Evolutionary conservation across 2,329 filamentous ascomycete species (phyloP).

Genomic region (Hypocrella siamensis): DNA sequence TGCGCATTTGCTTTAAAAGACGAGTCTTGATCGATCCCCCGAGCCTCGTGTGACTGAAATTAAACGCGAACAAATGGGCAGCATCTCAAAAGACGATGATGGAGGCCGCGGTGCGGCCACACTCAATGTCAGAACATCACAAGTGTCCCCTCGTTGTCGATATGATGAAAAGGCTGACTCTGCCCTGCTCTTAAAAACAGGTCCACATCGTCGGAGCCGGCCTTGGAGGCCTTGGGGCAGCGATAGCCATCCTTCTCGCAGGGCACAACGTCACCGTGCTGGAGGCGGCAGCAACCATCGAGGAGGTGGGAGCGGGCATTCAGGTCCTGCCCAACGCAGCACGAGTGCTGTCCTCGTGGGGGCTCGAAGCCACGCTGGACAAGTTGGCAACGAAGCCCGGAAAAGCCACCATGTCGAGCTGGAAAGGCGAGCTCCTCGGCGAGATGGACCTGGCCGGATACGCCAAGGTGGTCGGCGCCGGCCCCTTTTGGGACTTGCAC

Average conservation of each 20-base stretch:
- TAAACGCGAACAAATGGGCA: too few species aligned
- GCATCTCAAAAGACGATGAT: too few species aligned
- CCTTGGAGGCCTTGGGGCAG: conserved; percentile 10
- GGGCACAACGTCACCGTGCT: conserved; percentile 12
- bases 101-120: too few species aligned
- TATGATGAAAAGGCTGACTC: too few species aligned
- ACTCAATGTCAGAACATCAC: too few species aligned
- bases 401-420: conserved; percentile 12
- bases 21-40: too few species aligned
- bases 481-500: conserved; percentile 31
- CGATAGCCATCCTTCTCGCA: conserved; percentile 9
- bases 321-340: conserved; percentile 11
- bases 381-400: conserved; percentile 9
- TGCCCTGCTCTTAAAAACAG: too few species aligned
- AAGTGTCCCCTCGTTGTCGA: too few species aligned
- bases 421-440: conserved; percentile 10
- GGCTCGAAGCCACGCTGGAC: conserved; percentile 7
- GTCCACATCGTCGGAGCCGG: conserved; percentile 10
- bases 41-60: too few species aligned
- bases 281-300: conserved; percentile 9
- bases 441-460: conserved; percentile 11
- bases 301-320: conserved; percentile 13
- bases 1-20: too few species aligned
- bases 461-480: conserved; percentile 6
- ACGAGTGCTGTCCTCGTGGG: conserved; percentile 10